phyloP scores from a whole-genome alignment of 2,329 filamentous ascomycete species.

The Leptodontidium sp. region DNA sequence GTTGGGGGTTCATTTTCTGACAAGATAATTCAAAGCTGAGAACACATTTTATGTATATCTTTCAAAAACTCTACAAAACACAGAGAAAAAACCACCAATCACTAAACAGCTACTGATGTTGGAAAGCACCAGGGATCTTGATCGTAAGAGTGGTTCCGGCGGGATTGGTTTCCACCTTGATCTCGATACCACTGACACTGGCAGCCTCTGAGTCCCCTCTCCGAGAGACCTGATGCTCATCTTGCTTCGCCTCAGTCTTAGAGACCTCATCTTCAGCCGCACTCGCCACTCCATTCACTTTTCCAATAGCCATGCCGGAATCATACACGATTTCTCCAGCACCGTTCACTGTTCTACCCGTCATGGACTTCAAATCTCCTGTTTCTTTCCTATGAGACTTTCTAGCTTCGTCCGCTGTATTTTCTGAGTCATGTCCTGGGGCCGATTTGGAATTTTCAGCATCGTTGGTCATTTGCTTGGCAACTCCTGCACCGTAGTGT shows the following conservation, averaged over 20 bases:
- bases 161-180: constrained; percentile 39
- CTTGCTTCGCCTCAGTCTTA: not conserved
- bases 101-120: constrained; percentile 20
- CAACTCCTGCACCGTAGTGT: constrained; percentile 10
- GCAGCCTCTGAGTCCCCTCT: constrained; percentile 1
- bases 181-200: constrained; percentile 37
- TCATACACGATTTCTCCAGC: too few relatives aligned
- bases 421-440: constrained; percentile 28
- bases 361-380: too few relatives aligned
- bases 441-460: constrained; percentile 16
- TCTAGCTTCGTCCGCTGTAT: too few relatives aligned
- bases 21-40: too few relatives aligned
- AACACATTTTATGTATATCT: not conserved
- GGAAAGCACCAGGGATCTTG: constrained; percentile 37
- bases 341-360: too few relatives aligned
- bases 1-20: too few relatives aligned
- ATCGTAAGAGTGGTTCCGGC: constrained; percentile 41
- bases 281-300: too few relatives aligned
- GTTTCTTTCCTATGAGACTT: too few relatives aligned
- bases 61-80: not conserved
- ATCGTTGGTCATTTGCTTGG: constrained; percentile 2
- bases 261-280: not conserved
- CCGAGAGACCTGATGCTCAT: not conserved
- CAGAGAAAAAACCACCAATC: not conserved
- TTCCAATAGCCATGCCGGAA: too few relatives aligned